These are phyloP conservation scores for Phanerochaete carnosa DNA, from an alignment of 768 basidiomycete genomes.

Conservation along the genomic window DNA sequence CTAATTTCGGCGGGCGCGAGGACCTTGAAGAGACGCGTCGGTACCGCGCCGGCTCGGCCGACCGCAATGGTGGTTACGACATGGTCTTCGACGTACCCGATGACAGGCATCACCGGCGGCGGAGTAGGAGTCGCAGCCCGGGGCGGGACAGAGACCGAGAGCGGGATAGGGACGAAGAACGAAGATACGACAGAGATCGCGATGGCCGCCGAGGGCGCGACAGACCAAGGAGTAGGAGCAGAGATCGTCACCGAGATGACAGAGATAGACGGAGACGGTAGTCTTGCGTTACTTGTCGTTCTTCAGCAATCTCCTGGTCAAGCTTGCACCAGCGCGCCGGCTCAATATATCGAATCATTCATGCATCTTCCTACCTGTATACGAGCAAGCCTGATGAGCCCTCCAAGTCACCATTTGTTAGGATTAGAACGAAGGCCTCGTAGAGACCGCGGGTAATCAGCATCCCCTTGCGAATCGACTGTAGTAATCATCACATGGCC, in stretches of 20 bases:
- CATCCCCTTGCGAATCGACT: too few species aligned
- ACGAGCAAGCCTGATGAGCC: too few species aligned
- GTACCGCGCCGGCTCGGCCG: slow-evolving; percentile 50
- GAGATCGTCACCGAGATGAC: slow-evolving; percentile 16
- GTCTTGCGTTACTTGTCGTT: not conserved
- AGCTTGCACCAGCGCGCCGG: too few species aligned
- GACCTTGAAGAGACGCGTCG: slow-evolving; percentile 70
- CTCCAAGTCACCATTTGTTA: too few species aligned
- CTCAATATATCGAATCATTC: too few species aligned
- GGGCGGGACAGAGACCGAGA: slow-evolving; percentile 25
- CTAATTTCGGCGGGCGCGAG: slow-evolving; percentile 66
- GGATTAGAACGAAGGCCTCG: too few species aligned
- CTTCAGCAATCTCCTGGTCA: too few species aligned
- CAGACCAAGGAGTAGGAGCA: slow-evolving; percentile 28
- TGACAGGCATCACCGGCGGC: slow-evolving; percentile 39
- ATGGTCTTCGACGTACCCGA: slow-evolving; percentile 82
- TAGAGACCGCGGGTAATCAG: too few species aligned
- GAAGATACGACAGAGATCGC: slow-evolving; percentile 7
- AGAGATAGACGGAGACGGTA: not conserved
- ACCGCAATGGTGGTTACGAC: slow-evolving; percentile 47
- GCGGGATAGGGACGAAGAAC: slow-evolving; percentile 13
- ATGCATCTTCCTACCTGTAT: too few species aligned
- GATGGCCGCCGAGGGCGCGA: slow-evolving; percentile 17
- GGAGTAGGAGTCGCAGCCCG: slow-evolving; percentile 42
- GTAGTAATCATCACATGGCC: too few species aligned